Percentiles rank a stretch among this genome's conserved stretches.
phyloP scores from a whole-genome alignment of 2,329 filamentous ascomycete species.

The Trichophyton benhamiae region DNA sequence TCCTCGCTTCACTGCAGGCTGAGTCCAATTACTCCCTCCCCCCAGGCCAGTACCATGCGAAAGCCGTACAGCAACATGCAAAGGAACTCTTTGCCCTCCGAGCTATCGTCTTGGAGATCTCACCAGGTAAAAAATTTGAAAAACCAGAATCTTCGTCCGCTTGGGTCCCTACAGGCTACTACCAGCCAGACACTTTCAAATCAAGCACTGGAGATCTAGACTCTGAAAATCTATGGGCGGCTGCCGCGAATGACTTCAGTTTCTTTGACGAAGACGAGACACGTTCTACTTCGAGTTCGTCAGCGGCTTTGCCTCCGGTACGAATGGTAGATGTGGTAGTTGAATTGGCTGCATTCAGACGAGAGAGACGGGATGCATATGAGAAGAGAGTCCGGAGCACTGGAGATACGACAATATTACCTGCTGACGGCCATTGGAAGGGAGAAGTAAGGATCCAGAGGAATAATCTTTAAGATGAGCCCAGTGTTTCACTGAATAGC shows the following conservation, averaged over 20 bases:
- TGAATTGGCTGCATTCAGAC: slow-evolving; percentile 43
- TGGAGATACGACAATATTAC: neutral
- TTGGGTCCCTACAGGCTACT: slow-evolving; percentile 35
- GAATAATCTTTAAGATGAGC: slow-evolving; percentile 19
- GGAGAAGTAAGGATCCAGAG: slow-evolving; percentile 48
- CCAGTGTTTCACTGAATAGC: too few species aligned
- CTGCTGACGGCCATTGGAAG: slow-evolving; percentile 47
- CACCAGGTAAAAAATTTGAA: slow-evolving; percentile 20
- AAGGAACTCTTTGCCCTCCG: slow-evolving; percentile 43
- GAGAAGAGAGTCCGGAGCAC: slow-evolving; percentile 7
- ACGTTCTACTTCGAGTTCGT: neutral
- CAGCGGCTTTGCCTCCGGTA: neutral
- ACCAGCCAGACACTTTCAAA: slow-evolving; percentile 35
- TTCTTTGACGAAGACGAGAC: slow-evolving; percentile 46
- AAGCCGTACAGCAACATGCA: slow-evolving; percentile 38
- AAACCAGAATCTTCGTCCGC: slow-evolving; percentile 14
- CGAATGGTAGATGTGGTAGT: slow-evolving; percentile 40
- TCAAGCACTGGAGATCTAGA: slow-evolving; percentile 49
- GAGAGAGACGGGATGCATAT: slow-evolving; percentile 40
- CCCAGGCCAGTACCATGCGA: slow-evolving; percentile 41
- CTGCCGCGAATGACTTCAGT: slow-evolving; percentile 48
- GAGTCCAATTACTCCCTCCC: slow-evolving; percentile 46
- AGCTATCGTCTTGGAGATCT: slow-evolving; percentile 46
- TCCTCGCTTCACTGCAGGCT: slow-evolving; percentile 42
- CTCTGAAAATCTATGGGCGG: slow-evolving; percentile 47